phyloP scores from a whole-genome alignment of 1,284 basidiomycete genomes.

The Naganishia albida region DNA sequence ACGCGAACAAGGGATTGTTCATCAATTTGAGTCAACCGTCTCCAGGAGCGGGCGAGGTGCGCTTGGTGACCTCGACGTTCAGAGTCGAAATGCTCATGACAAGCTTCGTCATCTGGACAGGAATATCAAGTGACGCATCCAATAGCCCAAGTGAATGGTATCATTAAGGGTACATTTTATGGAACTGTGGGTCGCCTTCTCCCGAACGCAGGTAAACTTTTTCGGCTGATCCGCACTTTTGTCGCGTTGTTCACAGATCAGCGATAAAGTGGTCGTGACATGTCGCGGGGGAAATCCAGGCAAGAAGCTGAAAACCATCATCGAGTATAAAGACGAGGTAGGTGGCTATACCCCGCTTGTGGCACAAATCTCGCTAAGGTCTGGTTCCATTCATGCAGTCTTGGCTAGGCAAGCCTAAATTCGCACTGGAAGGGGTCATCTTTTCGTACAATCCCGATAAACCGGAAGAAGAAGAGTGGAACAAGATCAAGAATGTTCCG shows the following conservation, averaged over 20 bases:
- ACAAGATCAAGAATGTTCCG: slow-evolving; percentile 87
- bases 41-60: slow-evolving; percentile 70
- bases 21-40: slow-evolving; percentile 70
- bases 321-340: slow-evolving; percentile 96
- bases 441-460: slow-evolving; percentile 66
- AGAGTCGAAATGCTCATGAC: slow-evolving; percentile 3
- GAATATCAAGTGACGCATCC: slow-evolving; percentile 88
- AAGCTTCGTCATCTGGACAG: slow-evolving; percentile 34
- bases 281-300: slow-evolving; percentile 68
- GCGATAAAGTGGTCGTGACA: slow-evolving; percentile 71
- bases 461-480: slow-evolving; percentile 66
- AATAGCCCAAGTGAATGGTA: slow-evolving; percentile 83
- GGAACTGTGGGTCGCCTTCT: slow-evolving; percentile 60
- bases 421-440: slow-evolving; percentile 84
- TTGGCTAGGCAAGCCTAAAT: slow-evolving; percentile 88
- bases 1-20: slow-evolving; percentile 85
- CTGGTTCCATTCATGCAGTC: slow-evolving; percentile 58
- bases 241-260: slow-evolving; percentile 37
- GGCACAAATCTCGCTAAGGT: not conserved
- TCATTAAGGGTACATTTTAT: slow-evolving; percentile 74
- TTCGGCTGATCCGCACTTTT: slow-evolving; percentile 3
- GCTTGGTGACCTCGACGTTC: slow-evolving; percentile 9
- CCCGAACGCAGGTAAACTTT: too few relatives aligned
- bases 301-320: slow-evolving; percentile 71
- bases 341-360: slow-evolving; percentile 39